phyloP scores from a whole-genome alignment of 257 asterid genomes.

The Pogostemon cablin region DNA sequence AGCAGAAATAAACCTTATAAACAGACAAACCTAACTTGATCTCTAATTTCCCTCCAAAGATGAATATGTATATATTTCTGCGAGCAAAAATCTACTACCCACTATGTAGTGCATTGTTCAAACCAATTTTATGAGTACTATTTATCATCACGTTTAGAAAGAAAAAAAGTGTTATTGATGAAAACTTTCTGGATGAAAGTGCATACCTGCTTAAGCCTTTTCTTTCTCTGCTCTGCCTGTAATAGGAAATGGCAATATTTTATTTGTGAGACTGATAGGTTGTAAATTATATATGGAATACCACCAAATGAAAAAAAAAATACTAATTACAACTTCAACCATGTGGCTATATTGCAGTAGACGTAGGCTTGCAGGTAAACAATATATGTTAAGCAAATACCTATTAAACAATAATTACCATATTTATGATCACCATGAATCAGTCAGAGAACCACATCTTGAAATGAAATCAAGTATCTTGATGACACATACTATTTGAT shows the following conservation, averaged over 20 bases:
- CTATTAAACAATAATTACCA: constrained; percentile 8
- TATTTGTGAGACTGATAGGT: constrained; percentile 34
- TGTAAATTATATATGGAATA: constrained; percentile 12
- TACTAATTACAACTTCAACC: constrained; percentile 15
- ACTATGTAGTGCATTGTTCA: background rate
- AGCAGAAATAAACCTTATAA: background rate
- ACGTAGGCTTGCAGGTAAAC: constrained; percentile 22
- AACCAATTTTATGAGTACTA: background rate
- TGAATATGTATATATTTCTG: background rate
- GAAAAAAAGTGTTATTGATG: background rate
- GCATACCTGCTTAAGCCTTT: constrained; percentile 71
- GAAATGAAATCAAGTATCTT: background rate
- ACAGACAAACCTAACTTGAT: background rate
- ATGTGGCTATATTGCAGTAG: constrained; percentile 16
- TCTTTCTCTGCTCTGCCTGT: constrained; percentile 73
- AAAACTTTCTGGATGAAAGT: constrained; percentile 16
- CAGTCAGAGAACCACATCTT: background rate
- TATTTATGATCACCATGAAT: background rate
- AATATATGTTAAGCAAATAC: background rate
- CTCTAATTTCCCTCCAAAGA: background rate
- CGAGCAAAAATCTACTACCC: background rate
- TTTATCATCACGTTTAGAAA: background rate
- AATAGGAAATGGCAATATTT: constrained; percentile 34
- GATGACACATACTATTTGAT: constrained; percentile 1
- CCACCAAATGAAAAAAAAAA: background rate